phyloP scores from a whole-genome alignment of 2,329 filamentous ascomycete species.

The Epichloe bromicola region DNA sequence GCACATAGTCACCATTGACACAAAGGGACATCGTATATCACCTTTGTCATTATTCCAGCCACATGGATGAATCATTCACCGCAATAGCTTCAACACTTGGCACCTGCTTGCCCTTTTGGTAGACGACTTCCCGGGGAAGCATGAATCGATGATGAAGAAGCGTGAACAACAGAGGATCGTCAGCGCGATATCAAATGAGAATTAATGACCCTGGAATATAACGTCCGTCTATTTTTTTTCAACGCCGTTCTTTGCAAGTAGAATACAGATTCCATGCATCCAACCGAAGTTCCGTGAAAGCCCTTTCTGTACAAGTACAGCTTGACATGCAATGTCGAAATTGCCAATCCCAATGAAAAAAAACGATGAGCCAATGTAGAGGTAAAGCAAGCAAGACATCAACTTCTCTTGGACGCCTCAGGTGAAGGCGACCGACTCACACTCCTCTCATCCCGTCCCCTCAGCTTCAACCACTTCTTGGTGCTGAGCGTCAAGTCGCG shows the following conservation, averaged over 20 bases:
- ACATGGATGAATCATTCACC: neutral
- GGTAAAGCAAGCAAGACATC: neutral
- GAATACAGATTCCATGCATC: neutral
- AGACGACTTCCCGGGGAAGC: neutral
- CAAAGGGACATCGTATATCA: neutral
- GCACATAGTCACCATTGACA: neutral
- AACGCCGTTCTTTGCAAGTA: slow-evolving; percentile 13
- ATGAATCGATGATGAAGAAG: slow-evolving; percentile 2
- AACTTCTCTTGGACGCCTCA: slow-evolving; percentile 61
- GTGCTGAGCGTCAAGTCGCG: slow-evolving; percentile 75
- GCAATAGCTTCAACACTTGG: neutral
- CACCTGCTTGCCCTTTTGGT: neutral
- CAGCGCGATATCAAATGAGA: slow-evolving; percentile 1
- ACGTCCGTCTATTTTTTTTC: slow-evolving; percentile 6
- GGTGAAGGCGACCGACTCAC: slow-evolving; percentile 73
- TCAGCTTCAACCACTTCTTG: slow-evolving; percentile 88
- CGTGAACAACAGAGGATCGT: slow-evolving; percentile 6
- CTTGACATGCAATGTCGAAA: neutral
- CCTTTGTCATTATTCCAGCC: neutral
- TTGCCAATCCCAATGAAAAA: neutral
- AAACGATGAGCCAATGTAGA: neutral
- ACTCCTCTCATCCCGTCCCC: slow-evolving; percentile 75
- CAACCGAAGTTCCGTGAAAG: neutral
- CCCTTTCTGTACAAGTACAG: neutral
- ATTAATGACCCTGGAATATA: slow-evolving; percentile 9